These are phyloP conservation scores for Ophiostoma perfectum DNA, from an alignment of 2,329 filamentous ascomycete species.

Conservation along the genomic window DNA sequence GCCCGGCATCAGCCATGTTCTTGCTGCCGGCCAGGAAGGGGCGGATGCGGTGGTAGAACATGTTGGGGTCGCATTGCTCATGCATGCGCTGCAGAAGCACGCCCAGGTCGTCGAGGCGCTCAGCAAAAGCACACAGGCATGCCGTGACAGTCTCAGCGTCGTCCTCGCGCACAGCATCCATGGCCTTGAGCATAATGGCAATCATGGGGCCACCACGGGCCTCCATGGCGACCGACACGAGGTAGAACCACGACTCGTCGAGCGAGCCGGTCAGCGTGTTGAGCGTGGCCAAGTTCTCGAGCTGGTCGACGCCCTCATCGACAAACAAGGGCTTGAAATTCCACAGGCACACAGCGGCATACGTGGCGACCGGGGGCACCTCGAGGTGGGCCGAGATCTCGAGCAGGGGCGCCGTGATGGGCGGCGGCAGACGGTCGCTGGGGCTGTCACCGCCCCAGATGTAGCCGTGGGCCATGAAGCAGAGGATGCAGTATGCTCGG, in stretches of 20 bases:
- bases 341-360: slow-evolving; percentile 87
- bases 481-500: slow-evolving; percentile 82
- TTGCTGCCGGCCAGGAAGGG: slow-evolving; percentile 94
- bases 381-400: slow-evolving; percentile 72
- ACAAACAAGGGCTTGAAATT: slow-evolving; percentile 92
- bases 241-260: slow-evolving; percentile 98
- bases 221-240: slow-evolving; percentile 93
- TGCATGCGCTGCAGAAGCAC: slow-evolving; percentile 81
- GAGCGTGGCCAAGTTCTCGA: slow-evolving; percentile 83
- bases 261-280: slow-evolving; percentile 89
- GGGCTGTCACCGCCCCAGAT: slow-evolving; percentile 88
- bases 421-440: slow-evolving; percentile 68
- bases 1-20: slow-evolving; percentile 90
- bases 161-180: slow-evolving; percentile 67
- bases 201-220: slow-evolving; percentile 83
- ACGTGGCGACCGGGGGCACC: slow-evolving; percentile 87
- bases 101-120: slow-evolving; percentile 80
- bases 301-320: slow-evolving; percentile 71
- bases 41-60: slow-evolving; percentile 95
- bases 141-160: slow-evolving; percentile 67
- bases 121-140: slow-evolving; percentile 75
- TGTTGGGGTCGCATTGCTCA: slow-evolving; percentile 86
- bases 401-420: slow-evolving; percentile 78
- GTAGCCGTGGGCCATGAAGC: slow-evolving; percentile 90
- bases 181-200: slow-evolving; percentile 81